Percentiles rank a stretch among this genome's conserved stretches.
phyloP scores from a whole-genome alignment of 768 basidiomycete genomes.

The Pleurotus platypus region DNA sequence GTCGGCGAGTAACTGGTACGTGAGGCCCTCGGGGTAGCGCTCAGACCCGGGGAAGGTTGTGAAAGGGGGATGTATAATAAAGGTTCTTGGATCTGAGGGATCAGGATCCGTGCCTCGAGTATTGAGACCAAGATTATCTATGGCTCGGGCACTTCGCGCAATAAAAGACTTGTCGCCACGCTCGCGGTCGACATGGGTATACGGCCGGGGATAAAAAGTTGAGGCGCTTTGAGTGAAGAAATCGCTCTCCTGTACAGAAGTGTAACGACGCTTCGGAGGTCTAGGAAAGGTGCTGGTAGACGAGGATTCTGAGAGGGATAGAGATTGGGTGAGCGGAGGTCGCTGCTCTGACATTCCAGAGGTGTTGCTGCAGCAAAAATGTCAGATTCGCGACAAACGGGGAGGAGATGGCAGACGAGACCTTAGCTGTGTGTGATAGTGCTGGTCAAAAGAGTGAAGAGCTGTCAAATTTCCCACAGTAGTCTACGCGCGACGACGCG shows the following conservation, averaged over 20 bases:
- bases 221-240: constrained; percentile 64
- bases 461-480: constrained; percentile 5
- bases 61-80: constrained; percentile 79
- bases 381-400: neutral
- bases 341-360: constrained; percentile 17
- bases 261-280: constrained; percentile 45
- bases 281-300: constrained; percentile 21
- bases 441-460: neutral
- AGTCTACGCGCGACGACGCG: constrained; percentile 4
- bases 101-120: constrained; percentile 65
- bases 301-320: constrained; percentile 23
- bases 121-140: constrained; percentile 41
- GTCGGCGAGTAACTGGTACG: constrained; percentile 67
- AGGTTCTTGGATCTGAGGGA: constrained; percentile 56
- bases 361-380: neutral
- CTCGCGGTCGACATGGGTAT: constrained; percentile 32
- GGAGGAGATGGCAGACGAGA: neutral
- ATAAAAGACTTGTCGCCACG: constrained; percentile 17
- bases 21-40: constrained; percentile 61
- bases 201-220: constrained; percentile 66
- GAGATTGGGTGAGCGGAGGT: constrained; percentile 23
- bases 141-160: constrained; percentile 27
- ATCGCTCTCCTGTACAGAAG: constrained; percentile 42
- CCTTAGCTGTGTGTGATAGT: constrained; percentile 5
- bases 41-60: constrained; percentile 60